phyloP scores from a whole-genome alignment of 768 basidiomycete genomes.

The Saitozyma podzolica region DNA sequence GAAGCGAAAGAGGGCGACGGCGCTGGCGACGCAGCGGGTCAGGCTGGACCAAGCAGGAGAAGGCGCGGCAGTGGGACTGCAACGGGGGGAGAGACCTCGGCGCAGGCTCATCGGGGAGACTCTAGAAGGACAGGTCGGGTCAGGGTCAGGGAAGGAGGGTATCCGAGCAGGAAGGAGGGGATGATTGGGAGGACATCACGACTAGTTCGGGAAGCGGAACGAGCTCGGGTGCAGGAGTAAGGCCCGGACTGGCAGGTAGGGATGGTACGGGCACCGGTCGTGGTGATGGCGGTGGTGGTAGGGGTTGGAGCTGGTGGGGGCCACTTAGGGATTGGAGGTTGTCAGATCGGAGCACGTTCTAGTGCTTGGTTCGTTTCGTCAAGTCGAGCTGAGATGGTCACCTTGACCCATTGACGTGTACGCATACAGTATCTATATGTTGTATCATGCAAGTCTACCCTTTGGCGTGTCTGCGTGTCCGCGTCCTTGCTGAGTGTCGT shows the following conservation, averaged over 20 bases:
- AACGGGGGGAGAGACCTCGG: background rate
- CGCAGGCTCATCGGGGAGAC: background rate
- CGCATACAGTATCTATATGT: no score
- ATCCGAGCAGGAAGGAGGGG: constrained; percentile 1
- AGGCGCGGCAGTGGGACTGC: constrained; percentile 1
- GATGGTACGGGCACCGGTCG: background rate
- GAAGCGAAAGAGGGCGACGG: constrained; percentile 2
- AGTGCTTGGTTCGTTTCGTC: background rate
- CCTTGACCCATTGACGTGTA: no score
- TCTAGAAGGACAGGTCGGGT: background rate
- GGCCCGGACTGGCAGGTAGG: constrained; percentile 1
- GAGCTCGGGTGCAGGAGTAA: constrained; percentile 5
- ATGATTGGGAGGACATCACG: constrained; percentile 18
- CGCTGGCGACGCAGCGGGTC: background rate
- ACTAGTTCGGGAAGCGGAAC: background rate
- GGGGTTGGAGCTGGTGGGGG: constrained; percentile 53
- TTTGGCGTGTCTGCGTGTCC: no score
- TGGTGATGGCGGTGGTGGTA: no score
- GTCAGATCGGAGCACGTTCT: constrained; percentile 38
- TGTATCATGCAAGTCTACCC: no score
- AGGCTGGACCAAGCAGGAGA: background rate
- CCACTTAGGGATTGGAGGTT: constrained; percentile 48
- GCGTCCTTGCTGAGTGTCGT: background rate
- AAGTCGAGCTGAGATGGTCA: no score
- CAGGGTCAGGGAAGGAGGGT: background rate